Conservation (phyloP, 2,329 filamentous ascomycete species). For the Lecanicillium sp. region DNA sequence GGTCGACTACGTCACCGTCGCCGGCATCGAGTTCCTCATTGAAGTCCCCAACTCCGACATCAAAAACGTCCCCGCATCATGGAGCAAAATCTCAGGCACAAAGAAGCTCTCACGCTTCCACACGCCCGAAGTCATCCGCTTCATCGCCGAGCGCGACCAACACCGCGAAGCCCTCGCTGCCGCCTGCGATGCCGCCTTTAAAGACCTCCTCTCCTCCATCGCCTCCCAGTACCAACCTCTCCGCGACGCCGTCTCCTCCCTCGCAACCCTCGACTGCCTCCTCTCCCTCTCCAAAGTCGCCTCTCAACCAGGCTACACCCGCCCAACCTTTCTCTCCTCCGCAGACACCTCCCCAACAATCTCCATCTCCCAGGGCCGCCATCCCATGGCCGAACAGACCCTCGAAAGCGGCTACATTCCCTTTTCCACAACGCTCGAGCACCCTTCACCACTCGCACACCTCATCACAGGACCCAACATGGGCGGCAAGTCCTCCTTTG, state of each 20-base stretch:
- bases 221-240: conserved; percentile 80
- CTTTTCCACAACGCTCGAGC: conserved; percentile 70
- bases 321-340: conserved; percentile 58
- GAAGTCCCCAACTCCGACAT: conserved; percentile 79
- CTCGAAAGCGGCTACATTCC: conserved; percentile 83
- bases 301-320: conserved; percentile 76
- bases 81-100: conserved; percentile 90
- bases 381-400: conserved; percentile 92
- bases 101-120: conserved; percentile 91
- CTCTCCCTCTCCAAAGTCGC: conserved; percentile 80
- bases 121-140: conserved; percentile 76
- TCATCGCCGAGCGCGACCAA: conserved; percentile 83
- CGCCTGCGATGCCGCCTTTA: conserved; percentile 81
- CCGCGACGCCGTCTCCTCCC: conserved; percentile 76
- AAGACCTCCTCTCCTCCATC: conserved; percentile 61
- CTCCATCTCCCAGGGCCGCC: conserved; percentile 58
- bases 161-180: conserved; percentile 89
- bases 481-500: conserved; percentile 98
- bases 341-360: conserved; percentile 55
- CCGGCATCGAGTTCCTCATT: conserved; percentile 90
- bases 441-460: conserved; percentile 59
- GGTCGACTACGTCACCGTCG: conserved; percentile 72
- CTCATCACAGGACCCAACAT: conserved; percentile 97
- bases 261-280: conserved; percentile 84
- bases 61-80: conserved; percentile 84